phyloP scores from a whole-genome alignment of 352 stramenopile species.

The Blastocystis sp. region DNA sequence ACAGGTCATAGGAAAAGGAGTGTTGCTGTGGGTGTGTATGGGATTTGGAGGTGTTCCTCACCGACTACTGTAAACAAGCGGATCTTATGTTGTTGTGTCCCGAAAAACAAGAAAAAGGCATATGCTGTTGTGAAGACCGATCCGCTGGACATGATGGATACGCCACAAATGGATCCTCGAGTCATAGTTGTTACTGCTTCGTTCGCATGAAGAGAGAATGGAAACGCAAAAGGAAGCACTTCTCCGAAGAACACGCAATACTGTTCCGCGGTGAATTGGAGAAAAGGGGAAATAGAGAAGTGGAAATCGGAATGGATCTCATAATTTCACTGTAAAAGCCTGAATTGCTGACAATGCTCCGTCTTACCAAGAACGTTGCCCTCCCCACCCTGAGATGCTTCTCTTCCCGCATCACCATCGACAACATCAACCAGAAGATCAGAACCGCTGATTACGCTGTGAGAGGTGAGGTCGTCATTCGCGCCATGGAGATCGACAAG shows the following conservation, averaged over 20 bases:
- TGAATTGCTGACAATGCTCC: slow-evolving; percentile 4
- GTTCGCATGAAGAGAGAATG: too few species aligned
- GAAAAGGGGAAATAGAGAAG: slow-evolving; percentile 26
- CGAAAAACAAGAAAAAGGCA: not conserved
- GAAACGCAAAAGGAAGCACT: not conserved
- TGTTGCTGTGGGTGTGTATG: too few species aligned
- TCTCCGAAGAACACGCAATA: not conserved
- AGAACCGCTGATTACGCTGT: slow-evolving; percentile 55
- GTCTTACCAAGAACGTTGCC: not conserved
- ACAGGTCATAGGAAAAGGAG: too few species aligned
- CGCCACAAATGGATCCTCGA: too few species aligned
- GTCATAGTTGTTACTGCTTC: too few species aligned
- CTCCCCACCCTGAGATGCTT: slow-evolving; percentile 35
- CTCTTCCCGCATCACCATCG: slow-evolving; percentile 27
- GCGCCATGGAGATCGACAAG: slow-evolving; percentile 49
- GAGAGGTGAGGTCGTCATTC: slow-evolving; percentile 54
- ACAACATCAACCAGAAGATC: slow-evolving; percentile 47
- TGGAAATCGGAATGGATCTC: not conserved
- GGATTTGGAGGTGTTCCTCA: too few species aligned
- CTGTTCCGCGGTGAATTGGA: slow-evolving; percentile 28
- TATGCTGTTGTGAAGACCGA: not conserved
- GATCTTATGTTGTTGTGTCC: too few species aligned
- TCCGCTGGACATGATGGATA: too few species aligned
- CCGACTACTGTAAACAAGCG: too few species aligned
- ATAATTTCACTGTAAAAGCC: not conserved